These are phyloP conservation scores for Cystofilobasidium ferigula DNA, from an alignment of 768 basidiomycete species.

Conservation along the genomic window DNA sequence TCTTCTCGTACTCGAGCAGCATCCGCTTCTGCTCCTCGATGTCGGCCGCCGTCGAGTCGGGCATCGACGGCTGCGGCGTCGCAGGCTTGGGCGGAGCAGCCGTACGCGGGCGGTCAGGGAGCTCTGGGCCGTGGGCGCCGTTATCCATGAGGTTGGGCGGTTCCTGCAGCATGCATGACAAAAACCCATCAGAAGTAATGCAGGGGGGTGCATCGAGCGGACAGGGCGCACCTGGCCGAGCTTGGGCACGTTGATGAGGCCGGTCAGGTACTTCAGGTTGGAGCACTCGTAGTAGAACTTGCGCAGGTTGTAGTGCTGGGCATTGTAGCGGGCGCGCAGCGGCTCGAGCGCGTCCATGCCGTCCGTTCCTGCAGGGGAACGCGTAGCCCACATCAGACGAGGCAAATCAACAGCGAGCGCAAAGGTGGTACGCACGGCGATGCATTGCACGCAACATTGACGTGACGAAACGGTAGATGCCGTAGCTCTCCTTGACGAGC, in stretches of 20 bases:
- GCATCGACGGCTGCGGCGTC: constrained; percentile 48
- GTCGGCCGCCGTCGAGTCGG: constrained; percentile 51
- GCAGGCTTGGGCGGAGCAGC: constrained; percentile 28
- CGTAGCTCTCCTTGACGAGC: constrained; percentile 97
- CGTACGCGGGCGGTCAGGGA: constrained; percentile 69
- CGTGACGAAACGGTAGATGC: constrained; percentile 96
- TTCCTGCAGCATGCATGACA: constrained; percentile 49
- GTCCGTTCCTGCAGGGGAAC: constrained; percentile 86
- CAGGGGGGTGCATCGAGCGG: too few species aligned
- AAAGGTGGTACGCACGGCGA: constrained; percentile 67
- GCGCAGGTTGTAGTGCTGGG: constrained; percentile 84
- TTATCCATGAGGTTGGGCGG: constrained; percentile 86
- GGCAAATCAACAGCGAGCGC: too few species aligned
- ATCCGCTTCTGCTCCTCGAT: constrained; percentile 85
- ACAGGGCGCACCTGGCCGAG: constrained; percentile 70
- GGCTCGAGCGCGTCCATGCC: constrained; percentile 81
- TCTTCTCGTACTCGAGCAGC: constrained; percentile 91
- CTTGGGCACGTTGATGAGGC: constrained; percentile 96
- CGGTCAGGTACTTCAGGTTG: constrained; percentile 93
- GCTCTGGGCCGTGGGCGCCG: constrained; percentile 60
- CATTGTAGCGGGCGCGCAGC: constrained; percentile 69
- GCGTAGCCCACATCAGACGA: too few species aligned
- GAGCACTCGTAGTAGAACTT: constrained; percentile 99
- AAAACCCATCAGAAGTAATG: background rate
- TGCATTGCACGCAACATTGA: constrained; percentile 98